Evolutionary conservation across 2,329 filamentous ascomycete genomes (phyloP).

Genomic region (Trichoderma gracile): DNA sequence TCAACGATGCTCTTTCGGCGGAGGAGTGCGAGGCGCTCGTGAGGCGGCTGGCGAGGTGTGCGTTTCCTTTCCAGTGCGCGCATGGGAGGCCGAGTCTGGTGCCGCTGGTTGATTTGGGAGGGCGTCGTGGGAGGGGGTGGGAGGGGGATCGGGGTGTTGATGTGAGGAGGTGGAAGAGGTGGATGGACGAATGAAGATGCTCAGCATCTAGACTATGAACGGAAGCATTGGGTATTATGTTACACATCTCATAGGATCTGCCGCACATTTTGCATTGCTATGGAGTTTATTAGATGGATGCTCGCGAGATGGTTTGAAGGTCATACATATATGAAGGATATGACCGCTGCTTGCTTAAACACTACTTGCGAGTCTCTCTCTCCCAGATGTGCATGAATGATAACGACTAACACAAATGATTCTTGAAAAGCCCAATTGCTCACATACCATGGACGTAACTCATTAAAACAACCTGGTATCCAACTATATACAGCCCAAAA

Average conservation of each 20-base stretch:
- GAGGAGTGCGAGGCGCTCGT: constrained; percentile 63
- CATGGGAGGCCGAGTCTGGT: constrained; percentile 72
- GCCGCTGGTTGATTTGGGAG: constrained; percentile 57
- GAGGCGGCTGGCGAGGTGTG: constrained; percentile 57
- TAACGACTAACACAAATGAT: not conserved
- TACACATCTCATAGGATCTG: too few species aligned
- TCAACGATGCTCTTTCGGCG: constrained; percentile 67
- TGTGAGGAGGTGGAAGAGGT: constrained; percentile 31
- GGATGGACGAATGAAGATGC: constrained; percentile 25
- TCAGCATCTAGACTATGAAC: not conserved
- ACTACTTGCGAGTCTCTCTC: not conserved
- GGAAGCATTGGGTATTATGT: too few species aligned
- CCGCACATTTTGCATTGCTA: too few species aligned
- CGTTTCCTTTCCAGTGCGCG: constrained; percentile 80
- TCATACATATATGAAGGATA: too few species aligned
- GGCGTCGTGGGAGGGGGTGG: constrained; percentile 33
- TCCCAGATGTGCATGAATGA: not conserved
- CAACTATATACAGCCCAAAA: constrained; percentile 17
- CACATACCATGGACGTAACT: constrained; percentile 11
- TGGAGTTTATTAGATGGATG: too few species aligned
- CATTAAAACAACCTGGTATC: constrained; percentile 19
- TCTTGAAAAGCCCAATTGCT: not conserved
- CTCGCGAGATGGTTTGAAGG: too few species aligned
- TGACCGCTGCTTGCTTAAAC: too few species aligned
- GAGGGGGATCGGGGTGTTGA: constrained; percentile 25